Evolutionary conservation across 2,329 filamentous ascomycete species (phyloP), one percentile per base, ranked within the genome.

Genomic region (Aspergillus calidoustus): DNA sequence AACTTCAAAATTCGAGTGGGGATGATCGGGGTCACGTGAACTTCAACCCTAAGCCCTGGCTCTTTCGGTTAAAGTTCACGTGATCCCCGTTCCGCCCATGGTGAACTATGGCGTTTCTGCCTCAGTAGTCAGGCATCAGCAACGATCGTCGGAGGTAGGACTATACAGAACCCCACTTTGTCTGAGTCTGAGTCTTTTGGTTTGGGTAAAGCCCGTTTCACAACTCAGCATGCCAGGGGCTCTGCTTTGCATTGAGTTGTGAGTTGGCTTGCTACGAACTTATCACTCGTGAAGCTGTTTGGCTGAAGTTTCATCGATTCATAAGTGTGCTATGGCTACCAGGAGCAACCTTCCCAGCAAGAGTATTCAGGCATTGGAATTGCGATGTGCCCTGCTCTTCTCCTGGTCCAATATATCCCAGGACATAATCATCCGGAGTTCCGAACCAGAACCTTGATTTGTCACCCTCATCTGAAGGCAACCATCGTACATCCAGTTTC

Each of bases 1-100:
- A 71, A 70, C 66, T 76, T 72, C 69, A 71, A 76, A 74, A 74
- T 73, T 74, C 69, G 64, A 75, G 75, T 77, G 74, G 74, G 74
- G 72, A 72, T 74, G 72, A 75, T 72, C 68, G 71, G 65, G 64
- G 19, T 63, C 50, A 62, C 59, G 63, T 63, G 55, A 11, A 7
- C 0, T 0, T 7, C 31, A 71, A 67, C 74, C 73, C 73, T 76
- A 76, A 76, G 68, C 74, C 74, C 74, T 74, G 50, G 41, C 38
- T 22, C 51, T 48, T 65, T 67, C 64, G 65, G 67, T 67, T 69
- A 67, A 64, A 57, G 58, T 61, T 49, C 25, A 4, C 19, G 19
- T 19, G 19, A 19, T 28, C 25, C 25, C 4, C 25, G 25, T 28
- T 28, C 25, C 66, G 66, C 64, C 31, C 48, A 19, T 6, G 7